Conservation (phyloP, 1,284 basidiomycete species). For the Ceratobasidium sp. region DNA sequence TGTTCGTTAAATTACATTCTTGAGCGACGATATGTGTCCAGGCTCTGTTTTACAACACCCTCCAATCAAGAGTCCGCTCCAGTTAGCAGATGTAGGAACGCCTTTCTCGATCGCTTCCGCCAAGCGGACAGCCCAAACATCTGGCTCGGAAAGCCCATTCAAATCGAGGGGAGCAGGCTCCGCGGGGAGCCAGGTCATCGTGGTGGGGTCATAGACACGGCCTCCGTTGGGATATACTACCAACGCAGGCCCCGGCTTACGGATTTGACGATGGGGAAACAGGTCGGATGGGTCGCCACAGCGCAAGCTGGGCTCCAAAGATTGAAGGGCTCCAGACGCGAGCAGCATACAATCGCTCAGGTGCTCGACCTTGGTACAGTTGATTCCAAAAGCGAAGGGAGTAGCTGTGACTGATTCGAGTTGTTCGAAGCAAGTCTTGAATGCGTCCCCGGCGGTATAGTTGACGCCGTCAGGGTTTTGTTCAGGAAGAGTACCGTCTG, state of each 20-base stretch:
- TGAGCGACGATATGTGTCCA: constrained; percentile 57
- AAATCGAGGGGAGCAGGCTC: background rate
- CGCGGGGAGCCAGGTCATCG: constrained; percentile 54
- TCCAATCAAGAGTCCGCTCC: constrained; percentile 67
- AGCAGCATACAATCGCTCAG: constrained; percentile 42
- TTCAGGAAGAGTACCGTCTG: constrained; percentile 61
- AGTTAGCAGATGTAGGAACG: constrained; percentile 47
- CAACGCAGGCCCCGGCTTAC: constrained; percentile 56
- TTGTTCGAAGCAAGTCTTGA: constrained; percentile 39
- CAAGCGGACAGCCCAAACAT: constrained; percentile 58
- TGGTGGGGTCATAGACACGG: constrained; percentile 59
- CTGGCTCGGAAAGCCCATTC: constrained; percentile 43
- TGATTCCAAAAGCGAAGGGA: constrained; percentile 68
- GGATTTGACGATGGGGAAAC: background rate
- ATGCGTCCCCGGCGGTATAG: constrained; percentile 17
- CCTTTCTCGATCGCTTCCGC: constrained; percentile 46
- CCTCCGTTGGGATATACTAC: constrained; percentile 79
- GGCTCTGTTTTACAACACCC: constrained; percentile 75
- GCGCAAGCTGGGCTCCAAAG: constrained; percentile 26
- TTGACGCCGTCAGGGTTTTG: constrained; percentile 43
- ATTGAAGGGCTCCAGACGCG: background rate
- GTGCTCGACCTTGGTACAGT: constrained; percentile 63
- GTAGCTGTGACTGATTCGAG: constrained; percentile 44
- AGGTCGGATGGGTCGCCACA: constrained; percentile 10
- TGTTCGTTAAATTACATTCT: constrained; percentile 40